A percentile compares a stretch with the other conserved stretches of the same genome.
Evolutionary conservation across 441 rosid species (phyloP).

Genomic region (Corymbia calophylla): DNA sequence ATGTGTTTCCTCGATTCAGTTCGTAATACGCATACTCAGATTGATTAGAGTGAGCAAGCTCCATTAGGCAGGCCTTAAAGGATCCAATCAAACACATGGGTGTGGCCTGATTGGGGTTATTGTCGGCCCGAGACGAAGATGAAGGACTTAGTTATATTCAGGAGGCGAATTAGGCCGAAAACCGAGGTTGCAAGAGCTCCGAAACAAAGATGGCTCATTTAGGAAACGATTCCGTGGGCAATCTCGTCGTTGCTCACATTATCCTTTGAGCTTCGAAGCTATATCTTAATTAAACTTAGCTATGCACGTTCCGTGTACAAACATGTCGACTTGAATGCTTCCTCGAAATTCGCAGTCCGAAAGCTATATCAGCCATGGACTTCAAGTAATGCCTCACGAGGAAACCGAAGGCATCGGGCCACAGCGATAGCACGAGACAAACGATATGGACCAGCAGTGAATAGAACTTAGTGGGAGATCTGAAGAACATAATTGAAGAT

Average conservation of each 20-base stretch:
- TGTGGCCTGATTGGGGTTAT: not conserved
- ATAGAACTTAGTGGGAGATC: not conserved
- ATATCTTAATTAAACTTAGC: not conserved
- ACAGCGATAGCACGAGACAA: not conserved
- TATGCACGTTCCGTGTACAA: not conserved
- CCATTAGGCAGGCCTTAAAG: not conserved
- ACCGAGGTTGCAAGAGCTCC: not conserved
- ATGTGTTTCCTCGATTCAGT: not conserved
- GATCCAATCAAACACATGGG: not conserved
- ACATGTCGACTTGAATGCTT: not conserved
- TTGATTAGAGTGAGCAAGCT: not conserved
- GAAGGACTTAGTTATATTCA: not conserved
- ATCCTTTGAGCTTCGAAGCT: not conserved
- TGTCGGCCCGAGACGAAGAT: not conserved
- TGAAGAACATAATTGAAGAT: not conserved
- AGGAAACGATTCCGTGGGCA: not conserved
- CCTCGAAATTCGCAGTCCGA: not conserved
- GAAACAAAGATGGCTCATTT: not conserved
- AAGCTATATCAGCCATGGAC: not conserved
- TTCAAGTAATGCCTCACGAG: not conserved
- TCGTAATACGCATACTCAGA: not conserved
- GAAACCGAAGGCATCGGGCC: not conserved
- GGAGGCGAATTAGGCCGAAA: not conserved
- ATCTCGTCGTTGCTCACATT: not conserved
- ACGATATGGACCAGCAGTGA: not conserved